A percentile compares a stretch with the other conserved stretches of the same genome.
Evolutionary conservation across 208 protist species (phyloP).

Genomic region (Leishmania martiniquensis): DNA sequence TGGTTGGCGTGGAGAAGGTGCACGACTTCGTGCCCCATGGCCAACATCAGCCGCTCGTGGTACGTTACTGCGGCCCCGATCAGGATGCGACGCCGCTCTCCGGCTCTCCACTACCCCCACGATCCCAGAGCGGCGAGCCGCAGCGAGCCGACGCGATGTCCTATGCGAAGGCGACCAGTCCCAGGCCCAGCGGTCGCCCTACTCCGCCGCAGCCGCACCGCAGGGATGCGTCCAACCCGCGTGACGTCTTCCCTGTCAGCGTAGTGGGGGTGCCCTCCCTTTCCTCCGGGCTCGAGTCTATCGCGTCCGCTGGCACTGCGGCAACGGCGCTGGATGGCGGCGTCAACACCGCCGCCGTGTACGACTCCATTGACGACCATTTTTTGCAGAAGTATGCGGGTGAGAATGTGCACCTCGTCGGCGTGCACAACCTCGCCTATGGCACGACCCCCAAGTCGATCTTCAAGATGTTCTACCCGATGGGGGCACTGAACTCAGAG

Average conservation of each 20-base stretch:
- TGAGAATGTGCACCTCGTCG: slow-evolving; percentile 50
- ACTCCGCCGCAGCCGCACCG: slow-evolving; percentile 38
- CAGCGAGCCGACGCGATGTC: background rate
- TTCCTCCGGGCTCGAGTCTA: slow-evolving; percentile 36
- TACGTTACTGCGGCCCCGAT: slow-evolving; percentile 72
- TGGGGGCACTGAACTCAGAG: slow-evolving; percentile 62
- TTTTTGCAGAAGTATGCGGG: slow-evolving; percentile 48
- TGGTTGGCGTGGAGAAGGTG: slow-evolving; percentile 81
- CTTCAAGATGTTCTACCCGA: slow-evolving; percentile 74
- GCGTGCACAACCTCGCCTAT: slow-evolving; percentile 66
- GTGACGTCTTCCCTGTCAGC: slow-evolving; percentile 11
- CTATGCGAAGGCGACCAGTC: background rate
- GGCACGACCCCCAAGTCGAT: slow-evolving; percentile 48
- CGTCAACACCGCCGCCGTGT: background rate
- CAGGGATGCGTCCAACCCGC: slow-evolving; percentile 29
- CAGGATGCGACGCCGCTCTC: slow-evolving; percentile 23
- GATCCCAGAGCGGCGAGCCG: background rate
- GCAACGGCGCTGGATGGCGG: background rate
- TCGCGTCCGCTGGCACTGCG: background rate
- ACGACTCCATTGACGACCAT: slow-evolving; percentile 57
- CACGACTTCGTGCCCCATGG: slow-evolving; percentile 82
- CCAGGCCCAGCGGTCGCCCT: slow-evolving; percentile 12
- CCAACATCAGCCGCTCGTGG: slow-evolving; percentile 74
- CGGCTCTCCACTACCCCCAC: slow-evolving; percentile 16
- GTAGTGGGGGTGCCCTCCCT: slow-evolving; percentile 16